A percentile compares a stretch with the other conserved stretches of the same genome.
Conservation (phyloP, 2,329 filamentous ascomycete genomes). For the Trichoderma citrinoviride region DNA sequence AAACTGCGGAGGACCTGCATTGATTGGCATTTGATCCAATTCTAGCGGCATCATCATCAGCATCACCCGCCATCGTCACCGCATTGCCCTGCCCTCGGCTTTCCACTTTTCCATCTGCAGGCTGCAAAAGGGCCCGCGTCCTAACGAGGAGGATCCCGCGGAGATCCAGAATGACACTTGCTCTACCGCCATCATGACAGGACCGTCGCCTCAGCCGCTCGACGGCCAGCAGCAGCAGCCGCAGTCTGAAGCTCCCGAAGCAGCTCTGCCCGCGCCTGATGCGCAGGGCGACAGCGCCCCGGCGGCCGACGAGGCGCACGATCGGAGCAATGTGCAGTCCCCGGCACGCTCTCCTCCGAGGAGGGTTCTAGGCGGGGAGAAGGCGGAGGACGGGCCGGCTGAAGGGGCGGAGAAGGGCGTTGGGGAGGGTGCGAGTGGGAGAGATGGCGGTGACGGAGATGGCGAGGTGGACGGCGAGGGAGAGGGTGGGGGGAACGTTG, state of each 20-base stretch:
- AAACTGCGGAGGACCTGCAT: slow-evolving; percentile 17
- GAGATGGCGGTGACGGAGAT: slow-evolving; percentile 13
- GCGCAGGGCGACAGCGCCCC: slow-evolving; percentile 3
- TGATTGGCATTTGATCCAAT: slow-evolving; percentile 15
- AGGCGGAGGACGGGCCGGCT: slow-evolving; percentile 18
- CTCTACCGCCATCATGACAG: slow-evolving; percentile 40
- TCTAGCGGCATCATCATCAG: slow-evolving; percentile 7
- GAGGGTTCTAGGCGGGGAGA: slow-evolving; percentile 22
- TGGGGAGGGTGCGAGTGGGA: neutral
- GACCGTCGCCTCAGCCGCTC: slow-evolving; percentile 39
- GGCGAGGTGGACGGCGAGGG: neutral
- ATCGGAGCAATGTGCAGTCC: neutral
- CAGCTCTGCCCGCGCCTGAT: neutral
- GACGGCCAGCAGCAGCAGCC: slow-evolving; percentile 23
- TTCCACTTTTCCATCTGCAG: slow-evolving; percentile 14
- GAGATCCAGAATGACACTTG: slow-evolving; percentile 33
- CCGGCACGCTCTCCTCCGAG: neutral
- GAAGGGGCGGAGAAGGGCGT: neutral
- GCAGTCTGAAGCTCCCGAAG: neutral
- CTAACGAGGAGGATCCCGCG: slow-evolving; percentile 19
- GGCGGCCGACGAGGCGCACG: neutral
- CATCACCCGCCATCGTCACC: neutral
- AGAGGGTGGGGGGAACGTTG: slow-evolving; percentile 24
- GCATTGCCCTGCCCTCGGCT: neutral
- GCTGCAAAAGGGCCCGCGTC: slow-evolving; percentile 6